phyloP scores from a whole-genome alignment of 192 early-diverging fungal species.

The Coemansia reversa region DNA sequence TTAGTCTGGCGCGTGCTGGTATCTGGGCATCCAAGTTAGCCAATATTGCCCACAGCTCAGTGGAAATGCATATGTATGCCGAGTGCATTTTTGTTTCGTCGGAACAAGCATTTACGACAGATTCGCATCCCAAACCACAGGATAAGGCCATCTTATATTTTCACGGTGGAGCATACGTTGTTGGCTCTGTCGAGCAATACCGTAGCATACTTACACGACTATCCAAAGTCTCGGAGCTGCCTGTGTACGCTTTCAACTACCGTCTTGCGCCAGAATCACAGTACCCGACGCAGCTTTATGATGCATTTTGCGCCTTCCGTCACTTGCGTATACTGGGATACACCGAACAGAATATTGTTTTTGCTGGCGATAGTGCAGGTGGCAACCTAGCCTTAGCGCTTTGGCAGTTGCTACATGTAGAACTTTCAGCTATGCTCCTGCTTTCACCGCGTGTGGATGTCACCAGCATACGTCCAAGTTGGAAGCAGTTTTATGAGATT shows the following conservation, averaged over 20 bases:
- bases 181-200: constrained; percentile 39
- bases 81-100: constrained; percentile 8
- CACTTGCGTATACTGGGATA: constrained; percentile 52
- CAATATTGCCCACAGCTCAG: background rate
- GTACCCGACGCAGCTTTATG: constrained; percentile 81
- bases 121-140: background rate
- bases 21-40: constrained; percentile 12
- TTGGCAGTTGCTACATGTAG: constrained; percentile 22
- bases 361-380: constrained; percentile 51
- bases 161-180: constrained; percentile 74
- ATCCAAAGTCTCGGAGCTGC: constrained; percentile 46
- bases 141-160: constrained; percentile 59
- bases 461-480: constrained; percentile 15
- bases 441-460: constrained; percentile 48
- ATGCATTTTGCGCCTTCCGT: constrained; percentile 73
- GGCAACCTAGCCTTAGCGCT: constrained; percentile 46
- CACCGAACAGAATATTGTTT: constrained; percentile 15
- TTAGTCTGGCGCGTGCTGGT: background rate
- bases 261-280: constrained; percentile 75
- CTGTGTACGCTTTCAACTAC: constrained; percentile 65
- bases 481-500: constrained; percentile 5
- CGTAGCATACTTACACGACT: constrained; percentile 46
- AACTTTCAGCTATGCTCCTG: constrained; percentile 9
- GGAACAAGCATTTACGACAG: background rate
- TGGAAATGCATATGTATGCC: constrained; percentile 5